These are phyloP conservation scores for Penium margaritaceum DNA, from an alignment of 139 green algal genomes.

Conservation along the genomic window DNA sequence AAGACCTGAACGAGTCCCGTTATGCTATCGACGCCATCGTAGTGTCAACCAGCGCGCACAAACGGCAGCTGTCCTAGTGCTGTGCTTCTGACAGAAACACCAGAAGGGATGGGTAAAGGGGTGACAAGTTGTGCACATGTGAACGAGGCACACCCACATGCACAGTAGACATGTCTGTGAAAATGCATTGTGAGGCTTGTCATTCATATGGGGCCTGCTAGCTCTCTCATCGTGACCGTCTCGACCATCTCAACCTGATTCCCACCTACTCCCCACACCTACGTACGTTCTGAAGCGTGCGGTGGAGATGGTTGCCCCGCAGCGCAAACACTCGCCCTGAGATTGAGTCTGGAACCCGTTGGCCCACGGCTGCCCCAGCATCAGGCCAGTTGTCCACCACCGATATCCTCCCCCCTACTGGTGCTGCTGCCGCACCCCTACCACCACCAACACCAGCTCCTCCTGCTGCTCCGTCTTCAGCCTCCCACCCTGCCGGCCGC, in stretches of 20 bases:
- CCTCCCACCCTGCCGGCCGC: conserved; percentile 1
- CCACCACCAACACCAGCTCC: background rate
- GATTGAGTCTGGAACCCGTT: no score
- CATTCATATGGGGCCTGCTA: background rate
- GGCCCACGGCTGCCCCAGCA: no score
- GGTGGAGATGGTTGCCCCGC: conserved; percentile 23
- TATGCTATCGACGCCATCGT: no score
- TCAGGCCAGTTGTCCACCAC: conserved; percentile 29
- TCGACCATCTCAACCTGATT: background rate
- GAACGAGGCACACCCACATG: no score
- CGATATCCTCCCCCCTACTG: background rate
- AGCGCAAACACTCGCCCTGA: conserved; percentile 22
- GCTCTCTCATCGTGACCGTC: background rate
- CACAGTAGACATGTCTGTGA: background rate
- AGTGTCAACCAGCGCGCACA: no score
- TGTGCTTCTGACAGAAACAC: background rate
- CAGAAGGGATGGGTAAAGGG: no score
- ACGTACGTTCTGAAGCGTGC: conserved; percentile 20
- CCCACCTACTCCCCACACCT: background rate
- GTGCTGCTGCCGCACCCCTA: background rate
- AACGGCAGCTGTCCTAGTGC: no score
- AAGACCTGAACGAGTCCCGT: background rate
- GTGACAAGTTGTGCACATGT: no score
- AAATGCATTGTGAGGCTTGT: background rate
- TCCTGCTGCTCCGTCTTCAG: background rate